Conservation (phyloP, 169 alveolate species). For the Plasmodium vivax region DNA sequence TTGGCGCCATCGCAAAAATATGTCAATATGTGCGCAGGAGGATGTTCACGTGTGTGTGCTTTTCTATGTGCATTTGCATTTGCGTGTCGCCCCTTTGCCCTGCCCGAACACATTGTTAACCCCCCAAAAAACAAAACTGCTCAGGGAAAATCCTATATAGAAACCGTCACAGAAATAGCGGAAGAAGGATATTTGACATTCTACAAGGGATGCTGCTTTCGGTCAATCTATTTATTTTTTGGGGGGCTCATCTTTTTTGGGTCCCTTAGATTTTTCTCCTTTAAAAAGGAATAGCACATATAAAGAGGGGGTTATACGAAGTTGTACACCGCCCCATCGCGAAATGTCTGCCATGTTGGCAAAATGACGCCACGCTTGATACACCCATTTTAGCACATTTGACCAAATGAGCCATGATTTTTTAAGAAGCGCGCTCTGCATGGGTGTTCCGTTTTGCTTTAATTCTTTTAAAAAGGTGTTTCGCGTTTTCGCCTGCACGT, state of each 20-base stretch:
- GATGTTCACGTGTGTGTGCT: background rate
- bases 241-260: slow-evolving; percentile 68
- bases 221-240: slow-evolving; percentile 47
- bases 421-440: background rate
- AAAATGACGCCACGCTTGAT: background rate
- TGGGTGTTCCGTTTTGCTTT: background rate
- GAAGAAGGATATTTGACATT: slow-evolving; percentile 49
- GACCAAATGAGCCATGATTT: background rate
- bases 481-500: background rate
- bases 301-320: background rate
- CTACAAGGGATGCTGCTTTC: slow-evolving; percentile 46
- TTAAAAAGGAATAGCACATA: background rate
- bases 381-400: background rate
- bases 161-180: slow-evolving; percentile 30
- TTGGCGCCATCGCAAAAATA: background rate
- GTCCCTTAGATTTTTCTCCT: slow-evolving; percentile 51
- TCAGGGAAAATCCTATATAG: slow-evolving; percentile 39
- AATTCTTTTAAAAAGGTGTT: background rate
- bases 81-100: background rate
- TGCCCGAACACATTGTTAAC: background rate
- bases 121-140: background rate
- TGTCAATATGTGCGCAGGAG: background rate
- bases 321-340: background rate
- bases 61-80: too few species aligned
- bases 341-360: background rate